Conservation (phyloP, 148 eudicot species). For the Rhododendron henanense region DNA sequence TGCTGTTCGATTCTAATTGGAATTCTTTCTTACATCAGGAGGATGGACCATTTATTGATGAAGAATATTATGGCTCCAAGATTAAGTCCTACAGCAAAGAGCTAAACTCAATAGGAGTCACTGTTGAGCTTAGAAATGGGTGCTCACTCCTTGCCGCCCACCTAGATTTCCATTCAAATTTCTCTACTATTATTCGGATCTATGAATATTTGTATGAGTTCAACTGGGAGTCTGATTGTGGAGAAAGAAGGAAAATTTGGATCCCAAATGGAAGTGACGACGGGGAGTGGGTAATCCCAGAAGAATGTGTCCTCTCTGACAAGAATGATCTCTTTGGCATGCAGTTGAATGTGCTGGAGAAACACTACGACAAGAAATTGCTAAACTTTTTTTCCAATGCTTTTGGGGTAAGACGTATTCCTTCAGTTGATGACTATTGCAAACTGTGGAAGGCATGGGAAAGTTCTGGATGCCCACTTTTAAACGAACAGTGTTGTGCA, state of each 20-base stretch:
- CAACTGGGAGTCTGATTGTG: slow-evolving; percentile 33
- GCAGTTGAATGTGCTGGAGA: slow-evolving; percentile 39
- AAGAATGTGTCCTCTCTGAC: slow-evolving; percentile 55
- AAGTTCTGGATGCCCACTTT: slow-evolving; percentile 21
- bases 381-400: slow-evolving; percentile 38
- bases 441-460: slow-evolving; percentile 73
- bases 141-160: slow-evolving; percentile 39
- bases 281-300: slow-evolving; percentile 46
- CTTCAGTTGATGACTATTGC: slow-evolving; percentile 49
- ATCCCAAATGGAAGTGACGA: slow-evolving; percentile 35
- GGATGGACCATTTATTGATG: slow-evolving; percentile 71
- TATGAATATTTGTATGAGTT: slow-evolving; percentile 30
- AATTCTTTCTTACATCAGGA: slow-evolving; percentile 20
- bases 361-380: slow-evolving; percentile 26
- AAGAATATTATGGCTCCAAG: slow-evolving; percentile 39
- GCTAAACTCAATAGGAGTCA: slow-evolving; percentile 49
- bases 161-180: slow-evolving; percentile 28
- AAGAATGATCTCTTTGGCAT: slow-evolving; percentile 36
- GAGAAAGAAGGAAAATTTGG: slow-evolving; percentile 29
- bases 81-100: slow-evolving; percentile 34
- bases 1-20: slow-evolving; percentile 32
- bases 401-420: slow-evolving; percentile 32
- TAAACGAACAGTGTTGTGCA: slow-evolving; percentile 35
- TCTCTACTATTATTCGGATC: slow-evolving; percentile 33
- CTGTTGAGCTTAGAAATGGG: slow-evolving; percentile 16